These are phyloP conservation scores for Venturia pyrina DNA, from an alignment of 2,329 filamentous ascomycete species.

Conservation along the genomic window DNA sequence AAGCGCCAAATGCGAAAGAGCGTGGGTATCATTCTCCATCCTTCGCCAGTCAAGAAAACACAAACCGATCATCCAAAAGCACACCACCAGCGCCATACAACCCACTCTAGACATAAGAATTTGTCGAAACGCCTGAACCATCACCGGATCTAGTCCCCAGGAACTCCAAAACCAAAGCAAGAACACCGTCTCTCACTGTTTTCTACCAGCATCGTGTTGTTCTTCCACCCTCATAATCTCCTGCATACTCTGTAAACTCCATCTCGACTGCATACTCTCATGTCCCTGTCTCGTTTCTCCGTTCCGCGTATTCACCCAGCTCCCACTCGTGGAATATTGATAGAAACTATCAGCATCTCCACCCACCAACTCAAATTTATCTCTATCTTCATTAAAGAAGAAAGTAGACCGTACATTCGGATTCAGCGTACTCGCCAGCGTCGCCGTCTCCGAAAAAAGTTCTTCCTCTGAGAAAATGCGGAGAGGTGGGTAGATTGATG, in stretches of 20 bases:
- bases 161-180: not conserved
- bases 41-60: not conserved
- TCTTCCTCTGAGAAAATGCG: constrained; percentile 11
- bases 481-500: not conserved
- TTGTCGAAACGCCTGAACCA: not conserved
- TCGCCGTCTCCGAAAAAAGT: constrained; percentile 4
- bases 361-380: not conserved
- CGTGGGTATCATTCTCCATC: not conserved
- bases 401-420: not conserved
- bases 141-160: too few species aligned
- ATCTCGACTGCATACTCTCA: not conserved
- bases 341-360: not conserved
- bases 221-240: not conserved
- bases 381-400: not conserved
- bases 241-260: not conserved
- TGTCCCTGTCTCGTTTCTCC: not conserved
- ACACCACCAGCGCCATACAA: not conserved
- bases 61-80: not conserved
- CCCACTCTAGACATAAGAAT: not conserved
- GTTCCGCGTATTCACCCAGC: not conserved
- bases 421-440: constrained; percentile 8
- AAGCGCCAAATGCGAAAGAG: not conserved
- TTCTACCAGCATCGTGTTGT: not conserved
- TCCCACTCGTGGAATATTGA: not conserved
- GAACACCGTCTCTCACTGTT: not conserved